Base-by-base conservation (phyloP, 305 asterid genomes). In the Coffea humblotiana region DNA sequence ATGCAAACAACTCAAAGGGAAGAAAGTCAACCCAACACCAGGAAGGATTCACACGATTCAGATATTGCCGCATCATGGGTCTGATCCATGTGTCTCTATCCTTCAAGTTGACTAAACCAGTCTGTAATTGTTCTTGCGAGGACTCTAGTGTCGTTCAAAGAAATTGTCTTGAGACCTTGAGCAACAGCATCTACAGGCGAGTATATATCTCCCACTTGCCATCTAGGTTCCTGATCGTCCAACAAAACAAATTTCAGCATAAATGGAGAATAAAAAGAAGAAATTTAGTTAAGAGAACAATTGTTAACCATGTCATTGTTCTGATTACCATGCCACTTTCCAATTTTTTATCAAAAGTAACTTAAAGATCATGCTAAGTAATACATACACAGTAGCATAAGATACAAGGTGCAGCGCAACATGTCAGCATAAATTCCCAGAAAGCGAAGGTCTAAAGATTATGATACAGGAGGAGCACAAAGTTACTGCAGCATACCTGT, bases 171-270 rank as follows among this genome's bases (percentile, higher is more conserved):
- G 23, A 96, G 88, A 63, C 89, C 91, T 90, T 96, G 99, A 75
- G 94, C 99, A 78, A 96, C 83, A n/a, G 98, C 99, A 86, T 96
- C 98, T 35, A 92, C 97, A 77, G 99, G 97, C 35, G 99, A 94
- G 88, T 92, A 96, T 79, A 90, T 88, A 9, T 87, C 78, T 78
- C 99, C 98, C 32, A 90, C 97, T 87, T 86, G 83, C 98, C 97
- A 94, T 83, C 83, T 90, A 45, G 96, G 95, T 86, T 96, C 99
- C 99, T 95, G 90, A 71, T 49, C 52, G 71, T 19, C 77, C 78
- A 69, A 71, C 18, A 51, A 81, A 75, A 35, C 45, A 40, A 40
- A 71, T 19, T 35, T 32, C 69, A 19, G 54, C 29, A 8, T 23
- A 32, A 65, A 77, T 65, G 35, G 56, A 29, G 19, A 15, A 47